These are phyloP conservation scores for Lotus japonicus DNA, from an alignment of 306 rosid species.

Conservation along the genomic window DNA sequence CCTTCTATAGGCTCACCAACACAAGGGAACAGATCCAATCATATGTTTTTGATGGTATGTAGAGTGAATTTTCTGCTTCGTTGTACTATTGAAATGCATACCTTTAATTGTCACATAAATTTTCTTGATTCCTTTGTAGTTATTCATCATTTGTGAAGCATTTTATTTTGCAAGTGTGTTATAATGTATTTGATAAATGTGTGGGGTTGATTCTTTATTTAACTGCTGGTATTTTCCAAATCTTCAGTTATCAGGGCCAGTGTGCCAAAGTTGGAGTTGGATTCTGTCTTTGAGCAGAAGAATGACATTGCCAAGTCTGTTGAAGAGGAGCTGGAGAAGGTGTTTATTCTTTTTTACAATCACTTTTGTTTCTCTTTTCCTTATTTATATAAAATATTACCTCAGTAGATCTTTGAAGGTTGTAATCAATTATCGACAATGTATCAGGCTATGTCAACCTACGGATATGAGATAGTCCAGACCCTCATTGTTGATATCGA, in stretches of 20 bases:
- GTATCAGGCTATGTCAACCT: constrained; percentile 57
- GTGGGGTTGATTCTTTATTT: neutral
- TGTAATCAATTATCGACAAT: neutral
- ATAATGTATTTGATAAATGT: neutral
- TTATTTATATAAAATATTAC: neutral
- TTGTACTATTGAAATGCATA: neutral
- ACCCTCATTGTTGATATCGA: constrained; percentile 63
- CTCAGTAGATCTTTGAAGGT: neutral
- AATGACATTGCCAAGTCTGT: constrained; percentile 61
- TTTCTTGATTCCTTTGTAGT: neutral
- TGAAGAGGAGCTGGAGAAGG: constrained; percentile 69
- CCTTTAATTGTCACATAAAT: neutral
- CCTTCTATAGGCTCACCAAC: constrained; percentile 68
- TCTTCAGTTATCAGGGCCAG: constrained; percentile 58
- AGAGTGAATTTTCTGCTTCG: neutral
- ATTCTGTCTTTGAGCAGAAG: constrained; percentile 66
- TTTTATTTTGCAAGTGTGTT: neutral
- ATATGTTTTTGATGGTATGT: constrained; percentile 67
- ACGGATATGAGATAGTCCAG: constrained; percentile 63
- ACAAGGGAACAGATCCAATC: constrained; percentile 62
- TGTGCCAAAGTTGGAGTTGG: constrained; percentile 62
- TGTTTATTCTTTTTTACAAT: constrained; percentile 4
- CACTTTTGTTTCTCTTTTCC: neutral
- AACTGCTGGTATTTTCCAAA: constrained; percentile 10
- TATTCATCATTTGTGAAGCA: neutral